Evolutionary conservation across 306 rosid species (phyloP), one percentile per base, ranked within the genome.

Genomic region (Boehmeria nivea): DNA sequence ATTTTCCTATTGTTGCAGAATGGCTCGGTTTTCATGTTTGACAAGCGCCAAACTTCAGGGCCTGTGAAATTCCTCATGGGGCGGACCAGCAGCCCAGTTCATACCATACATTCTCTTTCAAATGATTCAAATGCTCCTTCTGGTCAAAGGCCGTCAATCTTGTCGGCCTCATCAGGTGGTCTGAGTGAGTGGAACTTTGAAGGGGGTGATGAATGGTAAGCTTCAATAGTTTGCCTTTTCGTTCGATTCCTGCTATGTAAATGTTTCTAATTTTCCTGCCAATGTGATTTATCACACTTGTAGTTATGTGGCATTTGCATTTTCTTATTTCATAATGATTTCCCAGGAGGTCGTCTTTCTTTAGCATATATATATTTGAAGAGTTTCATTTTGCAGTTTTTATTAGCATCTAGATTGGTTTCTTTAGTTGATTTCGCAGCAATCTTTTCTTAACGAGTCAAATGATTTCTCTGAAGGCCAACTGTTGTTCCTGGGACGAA

Each of bases 131-230:
- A 68, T 83, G 63, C 62, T 61, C 43, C 81, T 45, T 61, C 72
- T 39, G 74, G 78, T 64, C 66, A 28, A 63, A 66, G 67, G 57
- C n/a, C n/a, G n/a, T n/a, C n/a, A 1, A 65, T 87, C 71, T 64
- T 91, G 22, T 80, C 98, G 1, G 98, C 98, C 64, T 87, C 98
- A 20, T 82, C 95, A 13, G 60, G 59, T 77, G 98, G 98, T 60
- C 54, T 83, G 61, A 83, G 81, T 65, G 86, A 64, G 55, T 91
- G 98, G 98, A 77, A 64, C 61, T 42, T 87, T 67, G 82, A 53
- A 54, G 55, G 81, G 60, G 72, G 76, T 55, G 85, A 70, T 65
- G 84, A 83, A 65, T 70, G 90, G 96, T 91, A 75, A 56, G 95
- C 62, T 56, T 51, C 23, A 21, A 13, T 26, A 46, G 21, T 42